A percentile compares a stretch with the other conserved stretches of the same genome.
These are phyloP conservation scores for Lumnitzera littorea DNA, from an alignment of 345 rosid genomes.

Conservation along the genomic window DNA sequence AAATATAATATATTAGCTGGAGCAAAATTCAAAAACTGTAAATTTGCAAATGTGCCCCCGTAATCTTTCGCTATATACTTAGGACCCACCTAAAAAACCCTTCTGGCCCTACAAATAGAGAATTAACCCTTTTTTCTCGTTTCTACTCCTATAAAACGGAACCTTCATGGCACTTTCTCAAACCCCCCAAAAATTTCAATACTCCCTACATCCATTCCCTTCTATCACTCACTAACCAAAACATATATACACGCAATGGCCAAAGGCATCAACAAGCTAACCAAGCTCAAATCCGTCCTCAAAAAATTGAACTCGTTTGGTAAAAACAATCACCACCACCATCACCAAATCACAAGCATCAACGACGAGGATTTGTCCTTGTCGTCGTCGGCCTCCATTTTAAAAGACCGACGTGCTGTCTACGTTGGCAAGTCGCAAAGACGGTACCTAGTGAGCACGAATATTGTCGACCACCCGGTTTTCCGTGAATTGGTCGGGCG, in stretches of 20 bases:
- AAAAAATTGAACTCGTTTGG: slow-evolving; percentile 29
- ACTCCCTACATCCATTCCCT: background rate
- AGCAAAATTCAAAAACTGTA: no score
- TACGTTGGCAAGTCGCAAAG: slow-evolving; percentile 6
- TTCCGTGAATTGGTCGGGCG: slow-evolving; percentile 7
- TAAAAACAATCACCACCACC: slow-evolving; percentile 10
- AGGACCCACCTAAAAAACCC: no score
- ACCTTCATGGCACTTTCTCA: slow-evolving; percentile 24
- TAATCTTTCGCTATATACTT: no score
- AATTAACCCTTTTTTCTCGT: slow-evolving; percentile 3
- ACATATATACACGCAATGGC: slow-evolving; percentile 10
- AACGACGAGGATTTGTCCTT: background rate
- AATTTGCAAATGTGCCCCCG: no score
- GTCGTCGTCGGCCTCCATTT: slow-evolving; percentile 8
- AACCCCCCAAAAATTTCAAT: slow-evolving; percentile 5
- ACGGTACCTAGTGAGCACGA: slow-evolving; percentile 5
- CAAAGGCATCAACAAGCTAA: slow-evolving; percentile 25
- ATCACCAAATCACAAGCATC: background rate
- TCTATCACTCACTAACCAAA: no score
- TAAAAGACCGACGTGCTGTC: background rate
- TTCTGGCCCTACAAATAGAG: slow-evolving; percentile 1
- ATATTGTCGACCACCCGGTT: slow-evolving; percentile 2
- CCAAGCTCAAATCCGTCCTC: slow-evolving; percentile 29
- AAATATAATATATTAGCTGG: no score
- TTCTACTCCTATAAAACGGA: slow-evolving; percentile 24